Evolutionary conservation across 2,329 filamentous ascomycete genomes (phyloP).

Genomic region (Paracorniculantispora psalliotae): DNA sequence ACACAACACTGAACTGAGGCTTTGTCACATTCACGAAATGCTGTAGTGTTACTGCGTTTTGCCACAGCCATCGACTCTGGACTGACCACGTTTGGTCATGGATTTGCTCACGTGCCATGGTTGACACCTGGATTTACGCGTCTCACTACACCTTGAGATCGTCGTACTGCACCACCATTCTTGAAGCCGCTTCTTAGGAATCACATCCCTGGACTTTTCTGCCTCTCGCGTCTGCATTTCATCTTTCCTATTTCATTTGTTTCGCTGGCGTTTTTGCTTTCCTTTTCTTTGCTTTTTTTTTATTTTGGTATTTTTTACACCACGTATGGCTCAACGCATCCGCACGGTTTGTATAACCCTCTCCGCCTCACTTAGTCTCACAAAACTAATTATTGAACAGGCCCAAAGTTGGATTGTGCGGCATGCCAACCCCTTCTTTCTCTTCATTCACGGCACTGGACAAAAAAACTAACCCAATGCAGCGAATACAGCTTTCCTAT

Average conservation of each 20-base stretch:
- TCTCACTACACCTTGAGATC: too few species aligned
- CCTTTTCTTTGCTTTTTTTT: background rate
- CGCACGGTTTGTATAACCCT: conserved; percentile 23
- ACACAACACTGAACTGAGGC: background rate
- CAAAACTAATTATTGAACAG: conserved; percentile 28
- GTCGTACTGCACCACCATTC: too few species aligned
- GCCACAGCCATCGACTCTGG: too few species aligned
- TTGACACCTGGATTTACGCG: too few species aligned
- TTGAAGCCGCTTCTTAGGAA: too few species aligned
- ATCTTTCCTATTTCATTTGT: too few species aligned
- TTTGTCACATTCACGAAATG: too few species aligned
- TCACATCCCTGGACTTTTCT: too few species aligned
- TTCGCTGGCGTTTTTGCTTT: background rate
- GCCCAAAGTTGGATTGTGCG: conserved; percentile 54
- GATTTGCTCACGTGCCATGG: too few species aligned
- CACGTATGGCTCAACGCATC: background rate
- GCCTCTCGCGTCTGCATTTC: too few species aligned
- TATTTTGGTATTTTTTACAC: background rate
- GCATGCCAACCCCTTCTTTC: conserved; percentile 29
- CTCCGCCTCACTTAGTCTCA: background rate
- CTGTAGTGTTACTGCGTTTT: too few species aligned
- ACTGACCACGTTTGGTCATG: too few species aligned
- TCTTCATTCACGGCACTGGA: conserved; percentile 35
- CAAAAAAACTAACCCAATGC: conserved; percentile 52
- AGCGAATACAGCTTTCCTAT: conserved; percentile 55